Conservation (phyloP, 352 stramenopile genomes). For the Aphanomyces stellatus region DNA sequence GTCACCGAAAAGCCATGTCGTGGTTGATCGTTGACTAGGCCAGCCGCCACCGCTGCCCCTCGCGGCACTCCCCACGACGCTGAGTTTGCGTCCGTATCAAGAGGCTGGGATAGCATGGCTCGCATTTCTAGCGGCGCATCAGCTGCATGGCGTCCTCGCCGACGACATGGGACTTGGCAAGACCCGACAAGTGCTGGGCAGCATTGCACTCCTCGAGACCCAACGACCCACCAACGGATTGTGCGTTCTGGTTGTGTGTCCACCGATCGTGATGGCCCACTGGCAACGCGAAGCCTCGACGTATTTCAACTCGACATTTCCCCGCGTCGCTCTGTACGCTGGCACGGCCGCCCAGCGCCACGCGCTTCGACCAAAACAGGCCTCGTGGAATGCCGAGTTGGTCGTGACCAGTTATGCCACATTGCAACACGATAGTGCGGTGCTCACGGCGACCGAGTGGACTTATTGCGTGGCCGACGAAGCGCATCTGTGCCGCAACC, state of each 20-base stretch:
- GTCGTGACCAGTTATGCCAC: conserved; percentile 82
- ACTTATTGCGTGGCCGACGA: conserved; percentile 93
- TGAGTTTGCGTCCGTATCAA: conserved; percentile 46
- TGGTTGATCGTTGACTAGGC: background rate
- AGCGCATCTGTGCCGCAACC: conserved; percentile 96
- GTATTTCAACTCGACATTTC: conserved; percentile 67
- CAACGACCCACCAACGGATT: conserved; percentile 14
- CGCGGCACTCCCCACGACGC: too few species aligned
- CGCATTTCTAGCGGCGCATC: conserved; percentile 54
- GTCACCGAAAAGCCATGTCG: background rate
- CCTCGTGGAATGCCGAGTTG: conserved; percentile 22
- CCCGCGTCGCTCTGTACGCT: conserved; percentile 70
- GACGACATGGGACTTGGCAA: conserved; percentile 92
- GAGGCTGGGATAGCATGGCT: conserved; percentile 75
- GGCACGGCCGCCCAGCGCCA: conserved; percentile 40
- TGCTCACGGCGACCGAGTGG: conserved; percentile 49
- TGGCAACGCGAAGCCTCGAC: conserved; percentile 89
- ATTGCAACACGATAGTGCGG: conserved; percentile 75
- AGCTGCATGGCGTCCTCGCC: conserved; percentile 68
- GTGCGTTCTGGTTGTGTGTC: conserved; percentile 86
- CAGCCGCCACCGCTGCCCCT: too few species aligned
- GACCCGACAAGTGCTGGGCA: conserved; percentile 91
- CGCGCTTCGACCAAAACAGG: conserved; percentile 35
- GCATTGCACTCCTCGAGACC: conserved; percentile 53
- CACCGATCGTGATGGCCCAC: conserved; percentile 90